Evolutionary conservation across 129 eudicot species (phyloP), one percentile per base, ranked within the genome.

Genomic region (Lactuca sativa): DNA sequence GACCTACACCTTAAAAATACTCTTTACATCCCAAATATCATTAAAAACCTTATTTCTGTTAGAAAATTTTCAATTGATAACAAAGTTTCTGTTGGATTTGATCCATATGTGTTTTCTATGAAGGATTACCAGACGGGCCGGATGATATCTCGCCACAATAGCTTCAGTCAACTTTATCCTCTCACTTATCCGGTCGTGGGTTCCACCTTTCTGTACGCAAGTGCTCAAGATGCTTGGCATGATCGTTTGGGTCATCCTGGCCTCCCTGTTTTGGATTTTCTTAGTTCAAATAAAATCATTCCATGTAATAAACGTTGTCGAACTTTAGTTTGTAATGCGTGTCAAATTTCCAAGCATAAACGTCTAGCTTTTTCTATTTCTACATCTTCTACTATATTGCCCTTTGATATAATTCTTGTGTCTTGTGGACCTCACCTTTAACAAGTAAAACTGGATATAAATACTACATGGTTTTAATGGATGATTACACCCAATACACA

Each of bases 401-500:
- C 30, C 17, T 15, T 54, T 5, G 64, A 59, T 34, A 3, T 59
- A 40, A 25, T 72, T 1, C 77, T 47, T 25, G 47, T 62, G 69
- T 60, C 15, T 3, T 72, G 12, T 72, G 77, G 77, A 60, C 52
- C 0, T 73, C 70, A 14, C 41, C 2, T 1, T 2, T 59, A 7
- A 9, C 21, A 8, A 16, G 64, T 18, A 59, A 59, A 30, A 8
- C 3, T 11, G 40, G 17, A 25, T 9, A 59, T 41, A 31, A 59
- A 59, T 30, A 30, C 37, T 59, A 30, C 32, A 7, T 59, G 15
- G 30, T 25, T 25, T 25, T 25, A 25, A 25, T 25, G 0, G 30
- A 25, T 25, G 30, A 25, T 25, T 25, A 25, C 30, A 25, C 30
- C 30, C 30, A 25, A 25, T 25, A 25, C 30, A 25, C 30, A 25